Evolutionary conservation across 2,329 filamentous ascomycete genomes (phyloP).

Genomic region (Stenocarpella maydis): DNA sequence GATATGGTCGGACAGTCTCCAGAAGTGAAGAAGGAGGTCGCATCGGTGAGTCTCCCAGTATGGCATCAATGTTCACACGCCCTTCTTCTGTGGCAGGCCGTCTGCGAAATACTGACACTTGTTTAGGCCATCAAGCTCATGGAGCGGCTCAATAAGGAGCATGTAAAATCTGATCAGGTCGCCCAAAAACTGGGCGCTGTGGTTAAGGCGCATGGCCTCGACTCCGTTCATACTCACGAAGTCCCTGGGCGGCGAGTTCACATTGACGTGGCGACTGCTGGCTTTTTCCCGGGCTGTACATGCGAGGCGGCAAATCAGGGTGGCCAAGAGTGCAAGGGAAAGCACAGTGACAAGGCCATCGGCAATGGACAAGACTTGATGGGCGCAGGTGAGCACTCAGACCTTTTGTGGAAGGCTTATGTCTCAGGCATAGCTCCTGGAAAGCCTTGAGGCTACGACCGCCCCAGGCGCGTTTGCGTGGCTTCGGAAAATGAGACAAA

Average conservation of each 20-base stretch:
- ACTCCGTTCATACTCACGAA: not conserved
- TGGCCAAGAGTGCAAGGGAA: not conserved
- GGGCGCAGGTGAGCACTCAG: not conserved
- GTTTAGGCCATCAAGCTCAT: not conserved
- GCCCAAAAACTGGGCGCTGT: not conserved
- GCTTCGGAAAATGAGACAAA: not conserved
- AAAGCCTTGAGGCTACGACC: not conserved
- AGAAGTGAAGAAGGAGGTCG: not conserved
- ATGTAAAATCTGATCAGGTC: not conserved
- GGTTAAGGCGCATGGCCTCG: not conserved
- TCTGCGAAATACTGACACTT: not conserved
- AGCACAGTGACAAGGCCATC: not conserved
- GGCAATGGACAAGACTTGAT: not conserved
- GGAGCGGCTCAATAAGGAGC: not conserved
- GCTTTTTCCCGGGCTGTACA: not conserved
- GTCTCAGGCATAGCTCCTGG: not conserved
- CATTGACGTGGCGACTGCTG: not conserved
- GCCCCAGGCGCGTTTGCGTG: not conserved
- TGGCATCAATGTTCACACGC: too few relatives aligned
- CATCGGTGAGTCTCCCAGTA: not conserved
- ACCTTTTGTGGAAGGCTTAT: slow-evolving; percentile 1
- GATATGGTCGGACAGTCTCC: too few relatives aligned
- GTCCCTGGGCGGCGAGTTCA: not conserved
- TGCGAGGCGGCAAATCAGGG: not conserved
- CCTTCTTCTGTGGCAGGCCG: not conserved